Evolutionary conservation across 2,329 filamentous ascomycete species (phyloP), one percentile per base, ranked within the genome.

Genomic region (Bipolaris gigantea): DNA sequence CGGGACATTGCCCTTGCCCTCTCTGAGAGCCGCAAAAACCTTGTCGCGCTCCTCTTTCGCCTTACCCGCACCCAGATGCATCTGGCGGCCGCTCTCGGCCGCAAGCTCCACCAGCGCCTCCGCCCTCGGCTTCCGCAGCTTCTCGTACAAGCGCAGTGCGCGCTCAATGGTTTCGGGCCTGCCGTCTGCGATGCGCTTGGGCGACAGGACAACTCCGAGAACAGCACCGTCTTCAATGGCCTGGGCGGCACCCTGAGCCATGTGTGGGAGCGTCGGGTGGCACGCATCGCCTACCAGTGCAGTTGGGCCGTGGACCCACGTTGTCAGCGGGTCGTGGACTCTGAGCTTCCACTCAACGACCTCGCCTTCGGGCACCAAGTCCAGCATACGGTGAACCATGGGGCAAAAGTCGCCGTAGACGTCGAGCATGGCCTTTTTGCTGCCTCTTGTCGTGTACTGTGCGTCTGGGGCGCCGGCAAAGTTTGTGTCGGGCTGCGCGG

Each of bases 281-380:
- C 82, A 85, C 1, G 83, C 81, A 63, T 86, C 84, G 18, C 83
- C 83, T 0, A 85, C 75, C 4, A 86, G 74, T 2, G 81, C 83
- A 2, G 78, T 74, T 10, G 72, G 76, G 10, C 79, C 79, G 34
- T 82, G 73, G 0, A 84, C 76, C 86, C 86, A 89, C 4, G 82
- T 85, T 0, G 81, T 80, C 4, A 89, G 71, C 0, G 85, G 85
- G 34, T 83, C 79, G 64, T 88, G 84, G 4, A 84, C 81, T 23
- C 84, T 76, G 40, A 89, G 73, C 60, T 84, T 85, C 83, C 86
- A 89, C 67, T 89, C 85, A 60, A 85, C 83, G 5, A 89, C 81
- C 59, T 85, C 84, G n/a, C 84, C 85, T 41, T 85, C 81, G 0
- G 84, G 84, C 0, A 87, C 85, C 15, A 85, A 75, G 55, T 84